A percentile compares a stretch with the other conserved stretches of the same genome.
phyloP scores from a whole-genome alignment of 1,139 yeast species.

The Suhomyces bribrorum region DNA sequence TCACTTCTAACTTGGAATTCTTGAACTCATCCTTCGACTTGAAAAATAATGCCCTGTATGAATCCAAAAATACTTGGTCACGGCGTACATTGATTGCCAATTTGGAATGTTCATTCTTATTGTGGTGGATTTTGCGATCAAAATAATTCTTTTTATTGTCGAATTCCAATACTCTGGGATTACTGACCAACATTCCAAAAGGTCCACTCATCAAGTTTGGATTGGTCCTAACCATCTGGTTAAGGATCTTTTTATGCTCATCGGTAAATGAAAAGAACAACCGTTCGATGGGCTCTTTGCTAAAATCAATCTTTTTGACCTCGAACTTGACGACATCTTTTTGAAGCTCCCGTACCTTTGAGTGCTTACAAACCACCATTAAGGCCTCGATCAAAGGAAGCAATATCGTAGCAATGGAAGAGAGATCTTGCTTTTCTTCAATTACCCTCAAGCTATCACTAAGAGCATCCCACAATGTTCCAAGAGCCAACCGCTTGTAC shows the following conservation, averaged over 20 bases:
- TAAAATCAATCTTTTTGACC: slow-evolving; percentile 61
- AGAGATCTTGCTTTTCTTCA: slow-evolving; percentile 48
- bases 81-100: slow-evolving; percentile 73
- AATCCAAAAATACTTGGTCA: slow-evolving; percentile 89
- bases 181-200: slow-evolving; percentile 83
- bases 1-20: slow-evolving; percentile 71
- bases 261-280: slow-evolving; percentile 87
- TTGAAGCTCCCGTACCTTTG: slow-evolving; percentile 67
- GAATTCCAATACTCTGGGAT: slow-evolving; percentile 88
- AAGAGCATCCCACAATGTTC: slow-evolving; percentile 83
- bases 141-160: slow-evolving; percentile 91
- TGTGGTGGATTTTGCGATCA: slow-evolving; percentile 65
- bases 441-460: slow-evolving; percentile 72
- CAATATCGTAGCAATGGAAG: slow-evolving; percentile 76
- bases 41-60: slow-evolving; percentile 81
- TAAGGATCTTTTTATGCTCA: slow-evolving; percentile 83
- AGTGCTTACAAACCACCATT: slow-evolving; percentile 93
- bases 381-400: slow-evolving; percentile 88
- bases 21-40: slow-evolving; percentile 77
- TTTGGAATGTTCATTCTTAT: slow-evolving; percentile 46
- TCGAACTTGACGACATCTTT: slow-evolving; percentile 63
- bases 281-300: slow-evolving; percentile 75
- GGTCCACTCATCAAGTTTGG: slow-evolving; percentile 97
- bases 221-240: slow-evolving; percentile 88
- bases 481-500: slow-evolving; percentile 69